phyloP scores from a whole-genome alignment of 2,329 filamentous ascomycete genomes.

The Septoria petroselini region DNA sequence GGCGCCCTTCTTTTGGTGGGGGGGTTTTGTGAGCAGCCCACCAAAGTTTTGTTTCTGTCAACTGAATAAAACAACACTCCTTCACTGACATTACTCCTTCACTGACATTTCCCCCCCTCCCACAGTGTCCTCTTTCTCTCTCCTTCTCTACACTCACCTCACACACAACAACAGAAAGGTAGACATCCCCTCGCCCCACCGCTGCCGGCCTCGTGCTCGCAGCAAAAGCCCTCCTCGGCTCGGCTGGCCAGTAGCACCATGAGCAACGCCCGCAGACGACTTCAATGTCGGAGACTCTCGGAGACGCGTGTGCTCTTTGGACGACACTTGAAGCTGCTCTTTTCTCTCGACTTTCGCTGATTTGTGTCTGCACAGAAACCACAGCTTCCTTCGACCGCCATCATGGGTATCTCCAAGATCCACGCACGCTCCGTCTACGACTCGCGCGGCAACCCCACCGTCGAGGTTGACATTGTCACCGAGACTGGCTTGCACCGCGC shows the following conservation, averaged over 20 bases:
- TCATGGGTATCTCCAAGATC: constrained; percentile 67
- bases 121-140: too few species aligned
- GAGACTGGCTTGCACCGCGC: constrained; percentile 95
- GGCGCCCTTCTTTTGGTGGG: neutral
- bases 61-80: too few species aligned
- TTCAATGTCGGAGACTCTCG: neutral
- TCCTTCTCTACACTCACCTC: too few species aligned
- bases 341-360: neutral
- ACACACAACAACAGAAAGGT: too few species aligned
- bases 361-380: neutral
- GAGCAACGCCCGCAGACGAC: neutral
- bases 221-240: neutral
- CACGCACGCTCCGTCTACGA: constrained; percentile 82
- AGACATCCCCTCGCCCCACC: too few species aligned
- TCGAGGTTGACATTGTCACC: constrained; percentile 95
- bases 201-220: too few species aligned
- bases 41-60: too few species aligned
- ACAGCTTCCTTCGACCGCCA: constrained; percentile 40
- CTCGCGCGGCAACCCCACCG: constrained; percentile 96
- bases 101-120: too few species aligned
- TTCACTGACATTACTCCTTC: too few species aligned
- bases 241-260: neutral
- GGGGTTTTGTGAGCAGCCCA: constrained; percentile 5
- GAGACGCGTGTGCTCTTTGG: neutral
- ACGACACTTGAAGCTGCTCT: neutral